Percentiles rank a stretch among this genome's conserved stretches.
These are phyloP conservation scores for Verticillium alfalfae DNA, from an alignment of 2,329 filamentous ascomycete genomes.

Conservation along the genomic window DNA sequence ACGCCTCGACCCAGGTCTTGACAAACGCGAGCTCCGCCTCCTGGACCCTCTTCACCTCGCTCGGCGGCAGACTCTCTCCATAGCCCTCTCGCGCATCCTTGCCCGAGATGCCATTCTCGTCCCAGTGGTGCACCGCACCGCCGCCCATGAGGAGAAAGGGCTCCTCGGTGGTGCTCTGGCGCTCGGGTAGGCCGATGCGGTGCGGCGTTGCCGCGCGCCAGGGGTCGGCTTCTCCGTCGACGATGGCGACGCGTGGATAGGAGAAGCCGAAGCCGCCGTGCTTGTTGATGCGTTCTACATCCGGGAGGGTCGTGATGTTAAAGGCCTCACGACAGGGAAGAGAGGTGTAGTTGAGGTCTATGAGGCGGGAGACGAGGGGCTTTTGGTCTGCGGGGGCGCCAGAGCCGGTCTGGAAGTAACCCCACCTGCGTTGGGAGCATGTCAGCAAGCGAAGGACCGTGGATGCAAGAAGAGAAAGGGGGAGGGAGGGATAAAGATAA, in stretches of 20 bases:
- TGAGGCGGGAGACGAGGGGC: constrained; percentile 65
- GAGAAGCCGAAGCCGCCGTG: constrained; percentile 69
- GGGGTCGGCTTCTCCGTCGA: constrained; percentile 74
- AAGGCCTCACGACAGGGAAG: constrained; percentile 62
- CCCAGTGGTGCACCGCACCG: constrained; percentile 74
- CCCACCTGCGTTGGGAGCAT: constrained; percentile 52
- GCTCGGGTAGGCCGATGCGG: constrained; percentile 49
- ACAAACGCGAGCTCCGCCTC: constrained; percentile 55
- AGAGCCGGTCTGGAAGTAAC: constrained; percentile 70
- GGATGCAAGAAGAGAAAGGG: too few relatives aligned
- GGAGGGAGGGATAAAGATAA: too few relatives aligned
- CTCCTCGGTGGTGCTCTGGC: constrained; percentile 56
- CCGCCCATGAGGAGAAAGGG: constrained; percentile 68
- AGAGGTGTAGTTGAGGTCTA: constrained; percentile 58
- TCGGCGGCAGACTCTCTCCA: constrained; percentile 43
- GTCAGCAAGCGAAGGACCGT: constrained; percentile 2
- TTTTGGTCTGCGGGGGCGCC: constrained; percentile 58
- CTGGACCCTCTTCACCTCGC: constrained; percentile 54
- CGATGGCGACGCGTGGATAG: constrained; percentile 68
- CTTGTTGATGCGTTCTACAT: constrained; percentile 66
- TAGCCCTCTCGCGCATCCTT: constrained; percentile 49
- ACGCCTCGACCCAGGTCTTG: constrained; percentile 61
- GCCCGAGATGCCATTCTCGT: constrained; percentile 60
- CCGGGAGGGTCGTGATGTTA: constrained; percentile 59
- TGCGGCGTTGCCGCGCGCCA: constrained; percentile 76